A percentile compares a stretch with the other conserved stretches of the same genome.
Evolutionary conservation across 2,329 filamentous ascomycete genomes (phyloP).

Genomic region (Xylariaceae sp.): DNA sequence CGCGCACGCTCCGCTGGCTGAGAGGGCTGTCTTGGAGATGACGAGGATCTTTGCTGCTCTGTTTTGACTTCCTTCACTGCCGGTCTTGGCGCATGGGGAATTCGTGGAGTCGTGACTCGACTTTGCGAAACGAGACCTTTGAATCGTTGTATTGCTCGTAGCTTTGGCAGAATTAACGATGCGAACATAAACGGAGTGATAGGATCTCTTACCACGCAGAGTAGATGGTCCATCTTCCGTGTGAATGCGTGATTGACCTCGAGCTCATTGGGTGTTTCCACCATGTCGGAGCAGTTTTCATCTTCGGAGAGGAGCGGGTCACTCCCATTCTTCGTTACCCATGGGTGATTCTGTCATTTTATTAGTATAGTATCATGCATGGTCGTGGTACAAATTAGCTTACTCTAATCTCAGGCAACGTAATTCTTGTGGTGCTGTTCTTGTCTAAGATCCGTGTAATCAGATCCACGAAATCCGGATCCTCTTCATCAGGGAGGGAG

Average conservation of each 20-base stretch:
- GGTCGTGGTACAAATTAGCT: slow-evolving; percentile 38
- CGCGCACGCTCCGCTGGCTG: slow-evolving; percentile 18
- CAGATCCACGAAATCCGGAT: slow-evolving; percentile 74
- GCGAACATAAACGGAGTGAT: background rate
- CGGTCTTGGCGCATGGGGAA: slow-evolving; percentile 25
- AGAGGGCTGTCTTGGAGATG: slow-evolving; percentile 17
- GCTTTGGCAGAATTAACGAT: slow-evolving; percentile 52
- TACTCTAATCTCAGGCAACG: slow-evolving; percentile 82
- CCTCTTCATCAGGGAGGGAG: slow-evolving; percentile 65
- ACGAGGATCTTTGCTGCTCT: slow-evolving; percentile 12
- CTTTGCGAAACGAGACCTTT: slow-evolving; percentile 71
- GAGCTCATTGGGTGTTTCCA: slow-evolving; percentile 85
- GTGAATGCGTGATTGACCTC: slow-evolving; percentile 93
- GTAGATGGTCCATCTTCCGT: slow-evolving; percentile 81
- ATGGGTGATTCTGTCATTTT: slow-evolving; percentile 75
- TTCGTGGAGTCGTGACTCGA: slow-evolving; percentile 37
- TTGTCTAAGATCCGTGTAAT: slow-evolving; percentile 80
- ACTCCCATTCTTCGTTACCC: slow-evolving; percentile 82
- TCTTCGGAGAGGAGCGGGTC: slow-evolving; percentile 80
- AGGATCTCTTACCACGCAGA: slow-evolving; percentile 72
- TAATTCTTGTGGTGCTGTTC: slow-evolving; percentile 81
- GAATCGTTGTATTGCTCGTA: slow-evolving; percentile 91
- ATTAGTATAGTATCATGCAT: slow-evolving; percentile 30
- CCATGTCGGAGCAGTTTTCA: slow-evolving; percentile 82
- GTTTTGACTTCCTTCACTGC: slow-evolving; percentile 25